Evolutionary conservation across 1,139 yeast species (phyloP).

Genomic region (Blastobotrys malaysiensis): DNA sequence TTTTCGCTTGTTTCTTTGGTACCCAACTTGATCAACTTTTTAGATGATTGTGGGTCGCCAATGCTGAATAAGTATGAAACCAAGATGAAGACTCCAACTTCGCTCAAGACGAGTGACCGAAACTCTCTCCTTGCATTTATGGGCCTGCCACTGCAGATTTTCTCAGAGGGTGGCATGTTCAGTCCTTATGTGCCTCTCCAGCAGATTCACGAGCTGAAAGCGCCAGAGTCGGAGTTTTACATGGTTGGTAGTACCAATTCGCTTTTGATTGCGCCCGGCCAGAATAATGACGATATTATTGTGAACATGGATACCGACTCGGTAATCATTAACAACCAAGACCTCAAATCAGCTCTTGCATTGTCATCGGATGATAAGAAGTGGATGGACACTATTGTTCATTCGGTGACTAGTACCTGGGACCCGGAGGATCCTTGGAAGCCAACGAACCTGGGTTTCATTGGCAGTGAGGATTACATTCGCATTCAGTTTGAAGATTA

Average conservation of each 20-base stretch:
- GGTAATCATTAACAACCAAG: conserved; percentile 44
- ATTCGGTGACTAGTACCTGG: conserved; percentile 40
- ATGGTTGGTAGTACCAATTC: conserved; percentile 88
- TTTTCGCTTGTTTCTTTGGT: conserved; percentile 62
- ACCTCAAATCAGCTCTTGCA: conserved; percentile 42
- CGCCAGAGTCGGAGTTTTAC: conserved; percentile 55
- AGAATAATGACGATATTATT: conserved; percentile 49
- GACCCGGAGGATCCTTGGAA: conserved; percentile 40
- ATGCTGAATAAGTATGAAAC: conserved; percentile 52
- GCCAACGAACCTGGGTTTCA: conserved; percentile 44
- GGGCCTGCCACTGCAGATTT: conserved; percentile 83
- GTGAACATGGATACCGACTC: conserved; percentile 47
- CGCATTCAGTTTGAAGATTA: conserved; percentile 89
- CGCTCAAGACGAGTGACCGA: conserved; percentile 73
- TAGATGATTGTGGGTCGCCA: conserved; percentile 81
- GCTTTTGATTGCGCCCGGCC: conserved; percentile 64
- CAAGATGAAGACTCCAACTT: conserved; percentile 53
- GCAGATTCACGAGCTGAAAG: conserved; percentile 69
- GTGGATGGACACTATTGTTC: conserved; percentile 52
- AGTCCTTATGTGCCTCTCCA: conserved; percentile 91
- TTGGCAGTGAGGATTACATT: conserved; percentile 86
- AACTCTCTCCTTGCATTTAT: conserved; percentile 70
- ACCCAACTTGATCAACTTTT: conserved; percentile 67
- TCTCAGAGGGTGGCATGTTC: conserved; percentile 83
- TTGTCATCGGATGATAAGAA: conserved; percentile 65